Evolutionary conservation across 345 rosid genomes (phyloP), one percentile per base, ranked within the genome.

Genomic region (Lenwebbia sp.): DNA sequence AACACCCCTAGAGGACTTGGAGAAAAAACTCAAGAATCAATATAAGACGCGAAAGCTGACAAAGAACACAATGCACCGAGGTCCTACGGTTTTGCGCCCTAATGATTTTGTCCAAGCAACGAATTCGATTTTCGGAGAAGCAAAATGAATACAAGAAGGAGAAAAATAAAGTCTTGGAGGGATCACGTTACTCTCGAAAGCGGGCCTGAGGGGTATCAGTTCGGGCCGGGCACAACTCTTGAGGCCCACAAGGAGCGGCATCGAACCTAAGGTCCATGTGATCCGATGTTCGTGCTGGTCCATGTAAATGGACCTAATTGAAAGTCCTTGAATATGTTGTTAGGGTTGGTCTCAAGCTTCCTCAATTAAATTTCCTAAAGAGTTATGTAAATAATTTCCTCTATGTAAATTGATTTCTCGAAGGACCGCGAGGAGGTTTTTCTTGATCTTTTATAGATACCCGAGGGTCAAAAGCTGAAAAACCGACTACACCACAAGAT

Each of bases 191-290:
- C 53, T 13, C 17, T 51, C 53, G 53, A 51, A 51, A 51, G 13
- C 53, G 53, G 76, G 76, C 41, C 23, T 17, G 25, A 33, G 2
- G 11, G 5, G 44, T 40, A 9, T 17, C 44, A 0, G 1, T 17
- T 0, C 44, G 5, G 25, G 2, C 44, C 11, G 3, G 13, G 6
- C 25, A 25, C 78, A 33, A 65, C 5, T 65, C 0, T 30, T 0
- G 10, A 17, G 25, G 78, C 44, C 78, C 78, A 33, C 44, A 40
- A 9, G 3, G 13, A 65, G 13, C 0, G 44, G 2, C 44, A 40
- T 65, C 78, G 10, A 0, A 40, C 25, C 44, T 2, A 10, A 1
- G 44, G 44, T 17, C 76, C 23, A 65, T 17, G 76, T 21, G 44
- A 30, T 65, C 25, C 44, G 12, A 65, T 33, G 76, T 17, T 65